Conservation (phyloP, 1,284 basidiomycete genomes). For the Calocybe gambosa region DNA sequence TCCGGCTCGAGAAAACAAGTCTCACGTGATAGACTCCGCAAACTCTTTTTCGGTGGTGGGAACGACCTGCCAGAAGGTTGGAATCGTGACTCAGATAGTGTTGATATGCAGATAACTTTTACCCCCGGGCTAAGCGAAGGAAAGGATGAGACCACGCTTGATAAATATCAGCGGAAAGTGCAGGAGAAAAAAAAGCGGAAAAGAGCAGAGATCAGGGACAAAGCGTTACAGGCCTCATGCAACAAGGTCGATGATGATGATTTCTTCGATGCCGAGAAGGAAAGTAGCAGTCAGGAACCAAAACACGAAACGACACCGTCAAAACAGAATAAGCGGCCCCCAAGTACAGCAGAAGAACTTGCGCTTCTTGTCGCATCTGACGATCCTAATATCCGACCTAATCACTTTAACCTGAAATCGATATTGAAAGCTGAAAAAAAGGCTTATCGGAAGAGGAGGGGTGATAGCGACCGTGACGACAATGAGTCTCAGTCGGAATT, state of each 20-base stretch:
- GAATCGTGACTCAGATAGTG: conserved; percentile 41
- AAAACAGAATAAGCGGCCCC: conserved; percentile 3
- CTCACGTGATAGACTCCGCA: conserved; percentile 62
- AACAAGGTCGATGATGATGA: conserved; percentile 34
- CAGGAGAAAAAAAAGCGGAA: conserved; percentile 78
- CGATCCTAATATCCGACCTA: conserved; percentile 46
- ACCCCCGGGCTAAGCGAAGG: conserved; percentile 68
- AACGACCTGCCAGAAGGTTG: conserved; percentile 78
- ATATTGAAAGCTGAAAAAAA: conserved; percentile 82
- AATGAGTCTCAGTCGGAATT: conserved; percentile 74
- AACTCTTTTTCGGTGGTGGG: conserved; percentile 59
- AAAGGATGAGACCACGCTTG: conserved; percentile 76
- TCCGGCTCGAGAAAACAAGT: conserved; percentile 36
- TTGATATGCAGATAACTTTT: conserved; percentile 93
- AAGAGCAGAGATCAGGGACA: conserved; percentile 60
- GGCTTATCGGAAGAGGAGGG: conserved; percentile 45
- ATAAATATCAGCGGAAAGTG: conserved; percentile 80
- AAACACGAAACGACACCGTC: conserved; percentile 10
- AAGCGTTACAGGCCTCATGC: conserved; percentile 20
- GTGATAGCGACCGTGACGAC: conserved; percentile 39
- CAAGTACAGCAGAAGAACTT: conserved; percentile 58
- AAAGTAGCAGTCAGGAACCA: conserved; percentile 21
- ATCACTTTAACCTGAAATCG: conserved; percentile 91
- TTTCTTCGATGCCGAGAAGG: conserved; percentile 62
- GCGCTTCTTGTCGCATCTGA: conserved; percentile 59